These are phyloP conservation scores for Starmerella sirachaensis DNA, from an alignment of 805 yeast genomes.

Conservation along the genomic window DNA sequence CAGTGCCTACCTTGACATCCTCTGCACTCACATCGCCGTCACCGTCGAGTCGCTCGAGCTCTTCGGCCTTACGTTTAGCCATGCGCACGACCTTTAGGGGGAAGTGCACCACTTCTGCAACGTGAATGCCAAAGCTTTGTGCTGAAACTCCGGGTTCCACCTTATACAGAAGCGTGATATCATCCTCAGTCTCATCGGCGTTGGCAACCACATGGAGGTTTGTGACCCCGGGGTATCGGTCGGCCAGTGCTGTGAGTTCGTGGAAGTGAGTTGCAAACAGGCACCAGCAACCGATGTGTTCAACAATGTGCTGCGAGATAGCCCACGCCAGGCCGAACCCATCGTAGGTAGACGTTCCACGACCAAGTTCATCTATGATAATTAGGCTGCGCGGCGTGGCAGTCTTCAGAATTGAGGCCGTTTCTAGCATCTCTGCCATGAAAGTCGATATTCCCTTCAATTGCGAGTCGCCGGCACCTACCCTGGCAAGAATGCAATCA, in stretches of 20 bases:
- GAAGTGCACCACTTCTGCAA: conserved; percentile 89
- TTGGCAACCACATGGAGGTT: conserved; percentile 84
- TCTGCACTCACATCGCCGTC: conserved; percentile 33
- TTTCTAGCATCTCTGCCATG: conserved; percentile 93
- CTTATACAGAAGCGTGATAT: conserved; percentile 77
- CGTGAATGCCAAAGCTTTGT: conserved; percentile 95
- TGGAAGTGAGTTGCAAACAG: conserved; percentile 97
- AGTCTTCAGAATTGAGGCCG: conserved; percentile 71
- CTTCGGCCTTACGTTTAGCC: conserved; percentile 92
- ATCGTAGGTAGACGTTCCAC: conserved; percentile 89
- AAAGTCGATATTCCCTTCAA: conserved; percentile 93
- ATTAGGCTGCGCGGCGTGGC: conserved; percentile 71
- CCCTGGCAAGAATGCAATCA: conserved; percentile 87
- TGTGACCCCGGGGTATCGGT: conserved; percentile 45
- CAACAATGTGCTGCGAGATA: conserved; percentile 73
- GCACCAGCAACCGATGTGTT: conserved; percentile 60
- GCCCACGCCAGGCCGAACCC: conserved; percentile 98
- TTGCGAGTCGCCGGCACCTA: conserved; percentile 98
- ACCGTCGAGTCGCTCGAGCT: conserved; percentile 54
- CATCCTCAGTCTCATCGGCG: conserved; percentile 25
- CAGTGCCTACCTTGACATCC: conserved; percentile 46
- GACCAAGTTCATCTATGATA: conserved; percentile 87
- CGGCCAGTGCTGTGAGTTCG: conserved; percentile 74
- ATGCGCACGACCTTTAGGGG: conserved; percentile 80
- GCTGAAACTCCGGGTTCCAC: conserved; percentile 96